Base-by-base conservation (phyloP, 2,329 filamentous ascomycete species). In the Microdochium bolleyi region DNA sequence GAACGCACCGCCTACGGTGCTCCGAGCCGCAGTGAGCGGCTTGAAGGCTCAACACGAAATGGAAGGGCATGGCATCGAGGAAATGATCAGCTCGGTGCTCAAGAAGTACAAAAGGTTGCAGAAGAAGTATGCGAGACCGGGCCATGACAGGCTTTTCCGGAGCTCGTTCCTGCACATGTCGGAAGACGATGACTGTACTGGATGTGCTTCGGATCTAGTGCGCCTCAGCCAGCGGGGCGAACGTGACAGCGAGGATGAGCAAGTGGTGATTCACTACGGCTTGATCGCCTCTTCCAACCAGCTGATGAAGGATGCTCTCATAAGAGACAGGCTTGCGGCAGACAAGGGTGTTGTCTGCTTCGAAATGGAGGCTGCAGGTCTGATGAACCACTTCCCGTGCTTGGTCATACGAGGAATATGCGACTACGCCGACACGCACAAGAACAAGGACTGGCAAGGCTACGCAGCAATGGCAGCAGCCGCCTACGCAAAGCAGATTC, bases 381-480 rank as follows among this genome's bases (percentile, higher is more conserved):
- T 66, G 0, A 59, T 61, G 57, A 57, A 59, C 13, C 49, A 60
- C 0, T 60, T 69, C 1, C 63, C 66, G 0, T 73, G 65, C 30
- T 51, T 73, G 0, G 60, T 68, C 0, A 67, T 74, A 16, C 63
- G 69, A 21, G 70, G 69, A 0, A 69, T 74, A 0, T 74, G 64
- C 22, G 67, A 73, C 49, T 73, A 73, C 48, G 61, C 67, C 2
- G 71, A 74, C 53, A 65, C 61, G 0, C 68, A 73, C 52, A 73
- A 72, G 51, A 65, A 63, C 24, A 65, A 72, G 10, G 25, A 44
- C 2, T 73, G 68, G 70, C 67, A 71, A 24, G 38, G 41, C 0
- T 71, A 68, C 54, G 69, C 70, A 0, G 67, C 62, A 2, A 60
- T 54, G 3, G 62, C 55, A 3, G 69, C 61, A 5, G 68, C 64